Conservation (phyloP, 441 rosid genomes). For the Populus tomentosa region DNA sequence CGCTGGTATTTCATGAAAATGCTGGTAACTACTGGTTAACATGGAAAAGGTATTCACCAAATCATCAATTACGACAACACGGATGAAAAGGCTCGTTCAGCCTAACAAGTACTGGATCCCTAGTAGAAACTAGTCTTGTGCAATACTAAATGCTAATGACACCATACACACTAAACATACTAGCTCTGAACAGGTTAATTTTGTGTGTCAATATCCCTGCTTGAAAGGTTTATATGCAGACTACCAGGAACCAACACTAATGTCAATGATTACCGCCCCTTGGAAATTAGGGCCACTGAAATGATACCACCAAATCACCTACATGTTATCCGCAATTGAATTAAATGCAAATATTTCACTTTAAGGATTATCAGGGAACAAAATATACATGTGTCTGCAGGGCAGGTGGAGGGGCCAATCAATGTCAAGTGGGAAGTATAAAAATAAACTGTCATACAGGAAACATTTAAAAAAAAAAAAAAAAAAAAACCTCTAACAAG, state of each 20-base stretch:
- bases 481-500: too few relatives aligned
- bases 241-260: not conserved
- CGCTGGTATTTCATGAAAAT: not conserved
- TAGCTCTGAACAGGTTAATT: not conserved
- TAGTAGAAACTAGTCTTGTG: not conserved
- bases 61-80: not conserved
- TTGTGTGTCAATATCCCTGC: not conserved
- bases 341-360: not conserved
- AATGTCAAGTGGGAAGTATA: not conserved
- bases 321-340: not conserved
- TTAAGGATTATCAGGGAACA: not conserved
- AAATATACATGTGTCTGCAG: not conserved
- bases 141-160: not conserved
- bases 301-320: not conserved
- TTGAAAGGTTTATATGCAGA: not conserved
- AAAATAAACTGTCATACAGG: not conserved
- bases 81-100: not conserved
- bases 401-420: not conserved
- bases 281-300: not conserved
- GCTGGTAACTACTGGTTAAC: not conserved
- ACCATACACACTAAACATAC: too few relatives aligned
- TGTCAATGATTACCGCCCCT: not conserved
- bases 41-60: not conserved
- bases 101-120: not conserved
- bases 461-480: too few relatives aligned